Conservation (phyloP, 2,329 filamentous ascomycete species). For the Fusarium torulosum region DNA sequence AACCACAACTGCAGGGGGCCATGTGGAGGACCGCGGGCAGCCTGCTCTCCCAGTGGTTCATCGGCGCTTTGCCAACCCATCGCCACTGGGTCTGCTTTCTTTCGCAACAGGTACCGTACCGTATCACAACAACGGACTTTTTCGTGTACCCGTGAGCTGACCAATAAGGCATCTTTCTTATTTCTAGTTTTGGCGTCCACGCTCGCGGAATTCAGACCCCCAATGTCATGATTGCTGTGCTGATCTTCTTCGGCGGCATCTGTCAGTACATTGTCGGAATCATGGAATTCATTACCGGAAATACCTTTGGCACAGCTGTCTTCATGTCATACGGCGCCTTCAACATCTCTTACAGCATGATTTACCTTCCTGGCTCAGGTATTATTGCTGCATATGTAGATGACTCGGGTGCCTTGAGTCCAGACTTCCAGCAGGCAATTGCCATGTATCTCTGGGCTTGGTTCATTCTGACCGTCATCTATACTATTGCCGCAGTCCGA, state of each 20-base stretch:
- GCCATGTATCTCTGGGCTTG: constrained; percentile 31
- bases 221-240: constrained; percentile 33
- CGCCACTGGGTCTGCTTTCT: constrained; percentile 27
- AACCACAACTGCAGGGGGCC: constrained; percentile 8
- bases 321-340: constrained; percentile 35
- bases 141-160: not conserved
- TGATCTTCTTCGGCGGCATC: constrained; percentile 32
- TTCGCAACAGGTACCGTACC: constrained; percentile 22
- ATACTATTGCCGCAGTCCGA: constrained; percentile 11
- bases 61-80: constrained; percentile 24
- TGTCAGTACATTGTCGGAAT: constrained; percentile 31
- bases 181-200: constrained; percentile 31
- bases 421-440: constrained; percentile 26
- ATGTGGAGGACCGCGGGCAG: constrained; percentile 17
- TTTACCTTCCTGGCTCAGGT: constrained; percentile 27
- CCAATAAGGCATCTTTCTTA: constrained; percentile 29
- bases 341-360: constrained; percentile 34
- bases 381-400: constrained; percentile 31
- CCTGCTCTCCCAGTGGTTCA: constrained; percentile 19
- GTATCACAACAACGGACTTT: no score
- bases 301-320: constrained; percentile 29
- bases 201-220: constrained; percentile 30
- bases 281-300: constrained; percentile 33
- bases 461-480: constrained; percentile 32
- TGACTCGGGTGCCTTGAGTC: constrained; percentile 11